A percentile compares a stretch with the other conserved stretches of the same genome.
These are phyloP conservation scores for Heliosperma pusillum DNA, from an alignment of 148 eudicot genomes.

Conservation along the genomic window DNA sequence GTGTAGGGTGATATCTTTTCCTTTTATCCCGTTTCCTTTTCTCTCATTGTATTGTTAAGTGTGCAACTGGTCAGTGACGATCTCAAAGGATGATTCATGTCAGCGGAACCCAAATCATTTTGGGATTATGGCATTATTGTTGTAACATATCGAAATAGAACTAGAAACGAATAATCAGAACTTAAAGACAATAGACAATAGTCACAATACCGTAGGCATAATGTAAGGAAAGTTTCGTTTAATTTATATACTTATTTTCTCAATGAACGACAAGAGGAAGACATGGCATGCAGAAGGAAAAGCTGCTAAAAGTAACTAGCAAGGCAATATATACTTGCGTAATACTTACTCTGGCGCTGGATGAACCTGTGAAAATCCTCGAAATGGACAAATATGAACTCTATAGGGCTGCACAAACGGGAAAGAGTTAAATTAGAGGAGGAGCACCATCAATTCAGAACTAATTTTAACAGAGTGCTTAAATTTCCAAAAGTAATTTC, in stretches of 20 bases:
- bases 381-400: constrained; percentile 35
- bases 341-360: constrained; percentile 35
- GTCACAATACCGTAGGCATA: not conserved
- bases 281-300: not conserved
- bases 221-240: not conserved
- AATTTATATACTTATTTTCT: not conserved
- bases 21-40: not conserved
- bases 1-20: too few species aligned
- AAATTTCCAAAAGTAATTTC: not conserved
- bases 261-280: not conserved
- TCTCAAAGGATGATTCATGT: too few species aligned
- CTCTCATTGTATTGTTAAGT: too few species aligned
- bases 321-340: not conserved
- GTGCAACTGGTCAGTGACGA: too few species aligned
- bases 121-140: too few species aligned
- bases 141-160: too few species aligned
- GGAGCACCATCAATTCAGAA: not conserved
- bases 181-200: too few species aligned
- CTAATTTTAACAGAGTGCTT: not conserved
- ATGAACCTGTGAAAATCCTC: constrained; percentile 33
- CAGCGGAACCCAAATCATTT: too few species aligned
- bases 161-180: too few species aligned
- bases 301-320: not conserved
- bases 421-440: not conserved
- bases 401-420: constrained; percentile 33